These are phyloP conservation scores for Beauveria medogensis DNA, from an alignment of 2,329 filamentous ascomycete genomes.

Conservation along the genomic window DNA sequence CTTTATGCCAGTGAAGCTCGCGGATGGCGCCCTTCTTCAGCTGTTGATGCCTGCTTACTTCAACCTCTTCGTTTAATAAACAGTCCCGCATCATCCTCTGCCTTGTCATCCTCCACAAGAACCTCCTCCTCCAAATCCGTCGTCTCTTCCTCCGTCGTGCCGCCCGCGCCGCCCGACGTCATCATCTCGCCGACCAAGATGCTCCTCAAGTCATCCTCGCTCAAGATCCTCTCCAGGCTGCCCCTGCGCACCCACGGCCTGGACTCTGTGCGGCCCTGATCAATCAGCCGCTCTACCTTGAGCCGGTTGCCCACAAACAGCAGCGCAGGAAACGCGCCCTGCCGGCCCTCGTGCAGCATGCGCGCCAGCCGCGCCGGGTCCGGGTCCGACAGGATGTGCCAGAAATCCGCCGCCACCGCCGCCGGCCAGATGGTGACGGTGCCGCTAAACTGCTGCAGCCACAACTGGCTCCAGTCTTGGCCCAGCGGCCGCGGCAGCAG, in stretches of 20 bases:
- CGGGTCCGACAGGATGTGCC: slow-evolving; percentile 79
- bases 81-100: neutral
- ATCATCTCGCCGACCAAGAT: slow-evolving; percentile 33
- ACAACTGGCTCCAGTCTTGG: slow-evolving; percentile 95
- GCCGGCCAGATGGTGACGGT: slow-evolving; percentile 97
- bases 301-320: slow-evolving; percentile 86
- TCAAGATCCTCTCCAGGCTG: slow-evolving; percentile 52
- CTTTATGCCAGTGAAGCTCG: neutral
- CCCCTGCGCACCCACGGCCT: slow-evolving; percentile 38
- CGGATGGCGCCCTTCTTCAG: too few relatives aligned
- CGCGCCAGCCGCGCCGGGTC: slow-evolving; percentile 64
- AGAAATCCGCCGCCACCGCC: slow-evolving; percentile 69
- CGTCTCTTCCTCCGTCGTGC: slow-evolving; percentile 30
- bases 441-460: slow-evolving; percentile 89
- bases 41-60: neutral
- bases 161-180: slow-evolving; percentile 6
- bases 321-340: slow-evolving; percentile 82
- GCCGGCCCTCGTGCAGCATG: slow-evolving; percentile 87
- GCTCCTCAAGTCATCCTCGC: slow-evolving; percentile 50
- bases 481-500: slow-evolving; percentile 81
- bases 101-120: slow-evolving; percentile 20
- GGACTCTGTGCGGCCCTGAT: slow-evolving; percentile 48
- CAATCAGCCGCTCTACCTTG: slow-evolving; percentile 67
- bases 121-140: slow-evolving; percentile 16
- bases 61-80: slow-evolving; percentile 1